Conservation (phyloP, 352 stramenopile species). For the Elongisporangium anandrum region DNA sequence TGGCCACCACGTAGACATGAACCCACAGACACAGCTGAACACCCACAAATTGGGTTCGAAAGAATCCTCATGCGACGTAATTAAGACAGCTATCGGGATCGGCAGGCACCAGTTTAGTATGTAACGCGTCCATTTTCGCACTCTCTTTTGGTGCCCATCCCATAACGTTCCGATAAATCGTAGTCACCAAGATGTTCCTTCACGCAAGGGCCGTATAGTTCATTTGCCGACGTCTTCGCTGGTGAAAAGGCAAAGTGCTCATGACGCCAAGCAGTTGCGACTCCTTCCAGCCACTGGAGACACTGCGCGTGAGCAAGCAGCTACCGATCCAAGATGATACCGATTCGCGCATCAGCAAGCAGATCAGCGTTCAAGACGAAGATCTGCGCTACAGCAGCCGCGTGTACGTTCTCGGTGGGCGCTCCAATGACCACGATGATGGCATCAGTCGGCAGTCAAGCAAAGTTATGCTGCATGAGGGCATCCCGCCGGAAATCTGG, state of each 20-base stretch:
- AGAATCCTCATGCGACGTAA: not conserved
- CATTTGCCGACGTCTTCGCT: not conserved
- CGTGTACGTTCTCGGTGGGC: too few species aligned
- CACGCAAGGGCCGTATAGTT: too few species aligned
- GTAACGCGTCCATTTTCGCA: not conserved
- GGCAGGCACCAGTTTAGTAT: not conserved
- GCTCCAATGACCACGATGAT: too few species aligned
- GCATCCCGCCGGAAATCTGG: slow-evolving; percentile 52
- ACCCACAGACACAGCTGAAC: not conserved
- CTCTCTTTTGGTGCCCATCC: not conserved
- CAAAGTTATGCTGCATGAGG: slow-evolving; percentile 13
- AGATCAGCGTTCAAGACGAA: not conserved
- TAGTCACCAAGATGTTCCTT: not conserved
- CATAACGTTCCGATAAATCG: not conserved
- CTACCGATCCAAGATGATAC: not conserved
- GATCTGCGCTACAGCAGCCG: too few species aligned
- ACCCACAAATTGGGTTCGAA: not conserved
- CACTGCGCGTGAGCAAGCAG: not conserved
- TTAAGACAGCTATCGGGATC: not conserved
- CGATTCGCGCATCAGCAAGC: not conserved
- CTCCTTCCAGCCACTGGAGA: not conserved
- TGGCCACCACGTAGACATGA: not conserved
- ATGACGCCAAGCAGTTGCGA: not conserved
- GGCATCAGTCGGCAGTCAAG: too few species aligned
- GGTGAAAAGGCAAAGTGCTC: not conserved